Evolutionary conservation across 2,329 filamentous ascomycete species (phyloP).

Genomic region (Myriosclerotinia scirpicola): DNA sequence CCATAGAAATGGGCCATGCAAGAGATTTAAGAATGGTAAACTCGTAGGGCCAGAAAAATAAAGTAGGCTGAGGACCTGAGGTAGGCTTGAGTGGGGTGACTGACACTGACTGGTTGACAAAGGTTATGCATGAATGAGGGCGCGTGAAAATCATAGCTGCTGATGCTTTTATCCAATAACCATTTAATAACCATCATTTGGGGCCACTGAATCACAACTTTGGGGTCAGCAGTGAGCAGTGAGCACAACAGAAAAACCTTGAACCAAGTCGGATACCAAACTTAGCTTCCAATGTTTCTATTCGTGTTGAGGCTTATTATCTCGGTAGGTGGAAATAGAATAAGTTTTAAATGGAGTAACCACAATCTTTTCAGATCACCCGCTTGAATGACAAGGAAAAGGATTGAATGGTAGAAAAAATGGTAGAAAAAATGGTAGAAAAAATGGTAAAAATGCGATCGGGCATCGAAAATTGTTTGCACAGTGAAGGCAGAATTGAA

Average conservation of each 20-base stretch:
- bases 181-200: neutral
- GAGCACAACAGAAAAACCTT: neutral
- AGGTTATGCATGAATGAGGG: slow-evolving; percentile 16
- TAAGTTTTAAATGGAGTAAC: neutral
- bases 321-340: neutral
- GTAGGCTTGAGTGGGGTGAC: slow-evolving; percentile 18
- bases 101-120: too few relatives aligned
- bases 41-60: neutral
- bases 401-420: neutral
- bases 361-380: slow-evolving; percentile 2
- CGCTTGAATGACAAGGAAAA: slow-evolving; percentile 11
- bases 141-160: slow-evolving; percentile 13
- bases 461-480: slow-evolving; percentile 15
- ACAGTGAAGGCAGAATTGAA: neutral
- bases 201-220: slow-evolving; percentile 16
- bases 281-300: slow-evolving; percentile 27
- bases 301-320: slow-evolving; percentile 28
- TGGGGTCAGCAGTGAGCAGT: slow-evolving; percentile 3
- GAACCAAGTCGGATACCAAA: slow-evolving; percentile 1
- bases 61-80: neutral
- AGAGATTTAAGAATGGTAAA: neutral
- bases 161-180: neutral
- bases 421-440: too few relatives aligned
- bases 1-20: neutral
- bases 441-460: neutral